A percentile compares a stretch with the other conserved stretches of the same genome.
Conservation (phyloP, 208 protist genomes). For the Leishmania tarentolae region DNA sequence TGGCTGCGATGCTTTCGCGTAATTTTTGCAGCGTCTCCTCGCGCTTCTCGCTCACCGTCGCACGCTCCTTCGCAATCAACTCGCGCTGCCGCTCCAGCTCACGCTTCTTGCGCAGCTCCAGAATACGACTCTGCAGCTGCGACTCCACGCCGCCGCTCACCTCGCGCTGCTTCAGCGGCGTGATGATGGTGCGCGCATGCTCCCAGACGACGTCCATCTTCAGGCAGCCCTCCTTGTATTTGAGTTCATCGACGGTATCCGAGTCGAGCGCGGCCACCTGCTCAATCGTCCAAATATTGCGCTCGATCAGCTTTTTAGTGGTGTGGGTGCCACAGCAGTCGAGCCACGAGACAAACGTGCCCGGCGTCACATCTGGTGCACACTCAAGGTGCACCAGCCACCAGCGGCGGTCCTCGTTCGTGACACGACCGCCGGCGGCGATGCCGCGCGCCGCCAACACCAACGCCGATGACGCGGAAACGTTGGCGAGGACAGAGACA, state of each 20-base stretch:
- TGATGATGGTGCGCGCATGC: slow-evolving; percentile 86
- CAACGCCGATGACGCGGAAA: neutral
- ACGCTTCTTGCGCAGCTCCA: slow-evolving; percentile 87
- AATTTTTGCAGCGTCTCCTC: slow-evolving; percentile 76
- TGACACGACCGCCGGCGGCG: slow-evolving; percentile 73
- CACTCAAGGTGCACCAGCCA: slow-evolving; percentile 90
- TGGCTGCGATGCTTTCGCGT: slow-evolving; percentile 78
- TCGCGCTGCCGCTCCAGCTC: slow-evolving; percentile 82
- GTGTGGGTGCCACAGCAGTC: slow-evolving; percentile 91
- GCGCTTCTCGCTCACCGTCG: slow-evolving; percentile 54
- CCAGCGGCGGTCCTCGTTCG: slow-evolving; percentile 88
- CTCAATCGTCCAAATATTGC: slow-evolving; percentile 91
- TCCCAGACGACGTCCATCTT: slow-evolving; percentile 91
- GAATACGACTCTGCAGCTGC: slow-evolving; percentile 77
- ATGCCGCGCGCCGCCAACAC: slow-evolving; percentile 20
- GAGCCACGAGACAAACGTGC: slow-evolving; percentile 86
- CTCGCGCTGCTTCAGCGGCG: slow-evolving; percentile 67
- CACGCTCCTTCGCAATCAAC: slow-evolving; percentile 64
- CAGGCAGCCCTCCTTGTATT: slow-evolving; percentile 89
- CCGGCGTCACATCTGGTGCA: slow-evolving; percentile 78
- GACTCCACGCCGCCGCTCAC: slow-evolving; percentile 75
- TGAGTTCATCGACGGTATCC: slow-evolving; percentile 85
- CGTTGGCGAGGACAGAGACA: no score
- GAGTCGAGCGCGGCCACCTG: slow-evolving; percentile 84
- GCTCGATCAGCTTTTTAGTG: slow-evolving; percentile 90